Evolutionary conservation across 495 filamentous ascomycete genomes (phyloP).

Genomic region (Tuber indicum): DNA sequence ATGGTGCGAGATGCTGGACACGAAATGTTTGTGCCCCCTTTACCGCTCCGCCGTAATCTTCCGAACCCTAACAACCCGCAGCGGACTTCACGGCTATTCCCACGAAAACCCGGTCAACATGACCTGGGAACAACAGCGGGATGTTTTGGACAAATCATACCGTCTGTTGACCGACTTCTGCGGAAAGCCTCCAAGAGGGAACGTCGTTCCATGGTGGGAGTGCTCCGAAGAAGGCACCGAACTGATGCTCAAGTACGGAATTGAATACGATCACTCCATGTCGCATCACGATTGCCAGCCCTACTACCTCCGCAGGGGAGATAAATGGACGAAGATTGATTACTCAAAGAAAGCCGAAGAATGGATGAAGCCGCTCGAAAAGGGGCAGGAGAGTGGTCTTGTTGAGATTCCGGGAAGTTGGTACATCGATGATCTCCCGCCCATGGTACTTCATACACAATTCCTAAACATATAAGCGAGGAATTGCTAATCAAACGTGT

Average conservation of each 20-base stretch:
- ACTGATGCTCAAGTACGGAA: slow-evolving; percentile 60
- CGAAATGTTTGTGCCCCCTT: slow-evolving; percentile 52
- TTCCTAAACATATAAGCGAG: slow-evolving; percentile 15
- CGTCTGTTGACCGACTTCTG: slow-evolving; percentile 65
- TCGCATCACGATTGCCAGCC: slow-evolving; percentile 61
- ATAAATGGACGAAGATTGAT: slow-evolving; percentile 59
- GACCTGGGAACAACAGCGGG: slow-evolving; percentile 66
- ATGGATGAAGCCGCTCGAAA: slow-evolving; percentile 61
- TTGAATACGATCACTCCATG: slow-evolving; percentile 66
- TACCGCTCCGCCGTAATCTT: not conserved
- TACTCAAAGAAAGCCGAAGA: slow-evolving; percentile 54
- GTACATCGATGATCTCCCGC: slow-evolving; percentile 61
- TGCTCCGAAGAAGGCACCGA: slow-evolving; percentile 61
- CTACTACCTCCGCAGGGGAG: slow-evolving; percentile 58
- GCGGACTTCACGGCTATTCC: slow-evolving; percentile 63
- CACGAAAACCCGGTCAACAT: slow-evolving; percentile 71
- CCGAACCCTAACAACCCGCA: slow-evolving; percentile 11
- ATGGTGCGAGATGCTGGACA: slow-evolving; percentile 68
- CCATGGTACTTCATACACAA: slow-evolving; percentile 32
- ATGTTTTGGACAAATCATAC: slow-evolving; percentile 71
- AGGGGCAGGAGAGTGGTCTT: slow-evolving; percentile 51
- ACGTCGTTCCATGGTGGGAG: slow-evolving; percentile 59
- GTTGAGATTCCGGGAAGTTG: slow-evolving; percentile 63
- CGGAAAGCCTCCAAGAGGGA: slow-evolving; percentile 61
- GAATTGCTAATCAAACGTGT: not conserved